Base-by-base conservation (phyloP, 345 rosid species). In the Murraya koenigii region DNA sequence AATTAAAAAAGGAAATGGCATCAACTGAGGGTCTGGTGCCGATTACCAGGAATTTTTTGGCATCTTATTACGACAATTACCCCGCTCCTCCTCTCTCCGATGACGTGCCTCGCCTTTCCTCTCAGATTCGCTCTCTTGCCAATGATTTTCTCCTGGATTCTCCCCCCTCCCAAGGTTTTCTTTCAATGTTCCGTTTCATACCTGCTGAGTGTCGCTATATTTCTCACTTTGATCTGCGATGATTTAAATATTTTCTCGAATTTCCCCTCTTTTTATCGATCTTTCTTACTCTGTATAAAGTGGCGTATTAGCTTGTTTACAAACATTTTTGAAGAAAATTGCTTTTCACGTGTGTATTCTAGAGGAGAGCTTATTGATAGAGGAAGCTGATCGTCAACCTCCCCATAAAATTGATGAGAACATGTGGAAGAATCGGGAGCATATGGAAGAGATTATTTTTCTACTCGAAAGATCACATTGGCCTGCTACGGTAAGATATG, bases 371-470 rank as follows among this genome's bases (percentile, higher is more conserved):
- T 74, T 75, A 39, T 71, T 95, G 82, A 69, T 92, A 25, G 84
- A 85, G 62, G 93, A 93, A 86, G 89, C 94, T 11, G 88, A 85
- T 41, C 76, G 77, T 56, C 86, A 82, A 81, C 89, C 97, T 65
- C 89, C 97, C 11, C 98, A 92, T 82, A 95, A 95, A 84, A 90
- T 95, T 26, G 99, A 95, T 75, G 98, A 93, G 86, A 95, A 95
- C 86, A 87, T 95, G 93, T 95, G 99, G 98, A 95, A 89, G 88
- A 93, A 95, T 82, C 86, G 98, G 59, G 98, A 92, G 80, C 93
- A 90, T 71, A 84, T 95, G 82, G 98, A 95, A 77, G 98, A 95
- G 87, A 90, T 93, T 66, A 47, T 93, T 35, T 92, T 84, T 84
- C 83, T 95, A 78, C 92, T 93, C 47, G 88, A 89, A 62, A 84